A percentile compares a stretch with the other conserved stretches of the same genome.
These are phyloP conservation scores for Ailanthus altissimus DNA, from an alignment of 345 rosid species.

Conservation along the genomic window DNA sequence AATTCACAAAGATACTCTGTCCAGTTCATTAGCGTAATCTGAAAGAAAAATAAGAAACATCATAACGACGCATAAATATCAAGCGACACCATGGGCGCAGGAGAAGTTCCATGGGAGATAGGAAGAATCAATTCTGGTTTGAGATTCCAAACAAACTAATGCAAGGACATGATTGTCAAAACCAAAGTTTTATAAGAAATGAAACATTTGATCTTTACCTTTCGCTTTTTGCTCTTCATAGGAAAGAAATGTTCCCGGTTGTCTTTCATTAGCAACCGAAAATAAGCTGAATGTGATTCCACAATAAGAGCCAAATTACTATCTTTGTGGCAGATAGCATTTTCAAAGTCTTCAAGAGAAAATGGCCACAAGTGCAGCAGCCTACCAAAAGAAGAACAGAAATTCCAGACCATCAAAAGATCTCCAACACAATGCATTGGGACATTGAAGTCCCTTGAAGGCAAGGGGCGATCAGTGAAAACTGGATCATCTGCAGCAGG, in stretches of 20 bases:
- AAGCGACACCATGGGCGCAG: conserved; percentile 16
- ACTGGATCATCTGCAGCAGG: conserved; percentile 68
- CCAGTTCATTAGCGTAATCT: conserved; percentile 87
- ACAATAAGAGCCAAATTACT: conserved; percentile 73
- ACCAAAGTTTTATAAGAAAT: conserved; percentile 2
- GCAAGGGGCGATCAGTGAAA: conserved; percentile 71
- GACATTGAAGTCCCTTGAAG: conserved; percentile 75
- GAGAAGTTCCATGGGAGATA: background rate
- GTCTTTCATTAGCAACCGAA: conserved; percentile 63
- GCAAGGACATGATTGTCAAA: background rate
- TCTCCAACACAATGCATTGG: conserved; percentile 78
- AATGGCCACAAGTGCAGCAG: conserved; percentile 72
- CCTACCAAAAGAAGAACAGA: conserved; percentile 80
- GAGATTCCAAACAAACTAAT: background rate
- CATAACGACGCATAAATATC: conserved; percentile 22
- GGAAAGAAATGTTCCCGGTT: conserved; percentile 43
- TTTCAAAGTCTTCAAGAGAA: conserved; percentile 91
- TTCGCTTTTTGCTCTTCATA: conserved; percentile 53
- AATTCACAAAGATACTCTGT: conserved; percentile 85
- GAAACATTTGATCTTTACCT: conserved; percentile 54
- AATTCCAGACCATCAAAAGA: conserved; percentile 96
- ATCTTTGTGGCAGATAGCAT: conserved; percentile 86
- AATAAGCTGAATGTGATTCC: conserved; percentile 83
- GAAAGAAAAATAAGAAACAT: conserved; percentile 28
- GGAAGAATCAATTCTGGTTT: background rate